Evolutionary conservation across 345 rosid species (phyloP).

Genomic region (Arabis hirsuta): DNA sequence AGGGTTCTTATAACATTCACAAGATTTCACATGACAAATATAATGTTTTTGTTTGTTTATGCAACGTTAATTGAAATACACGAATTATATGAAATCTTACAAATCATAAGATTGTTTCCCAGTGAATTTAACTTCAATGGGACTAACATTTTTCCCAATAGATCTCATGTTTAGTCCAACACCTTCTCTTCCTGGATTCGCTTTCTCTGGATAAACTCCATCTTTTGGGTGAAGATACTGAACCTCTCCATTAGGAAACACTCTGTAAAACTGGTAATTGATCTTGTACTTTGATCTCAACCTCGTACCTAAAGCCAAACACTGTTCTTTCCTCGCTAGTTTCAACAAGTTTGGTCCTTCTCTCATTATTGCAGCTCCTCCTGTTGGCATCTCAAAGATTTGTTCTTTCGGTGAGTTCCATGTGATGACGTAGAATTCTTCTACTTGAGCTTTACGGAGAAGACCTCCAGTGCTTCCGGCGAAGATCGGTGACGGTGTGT

Average conservation of each 20-base stretch:
- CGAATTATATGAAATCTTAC: conserved; percentile 39
- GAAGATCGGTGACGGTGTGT: conserved; percentile 82
- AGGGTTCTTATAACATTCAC: not conserved
- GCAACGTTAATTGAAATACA: not conserved
- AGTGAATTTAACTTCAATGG: conserved; percentile 84
- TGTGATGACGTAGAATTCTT: conserved; percentile 83
- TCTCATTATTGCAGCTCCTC: conserved; percentile 89
- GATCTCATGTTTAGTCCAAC: conserved; percentile 77
- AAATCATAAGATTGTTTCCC: conserved; percentile 81
- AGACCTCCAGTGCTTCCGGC: conserved; percentile 83
- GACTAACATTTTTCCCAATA: conserved; percentile 77
- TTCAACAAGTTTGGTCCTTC: conserved; percentile 81
- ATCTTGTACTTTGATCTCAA: conserved; percentile 93
- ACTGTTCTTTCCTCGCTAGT: conserved; percentile 88
- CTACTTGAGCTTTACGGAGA: conserved; percentile 73
- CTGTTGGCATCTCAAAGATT: conserved; percentile 85
- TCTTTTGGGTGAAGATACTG: conserved; percentile 89
- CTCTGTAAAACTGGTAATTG: conserved; percentile 83
- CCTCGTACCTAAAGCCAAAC: conserved; percentile 79
- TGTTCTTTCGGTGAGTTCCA: conserved; percentile 88
- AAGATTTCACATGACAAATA: not conserved
- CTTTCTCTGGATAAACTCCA: conserved; percentile 90
- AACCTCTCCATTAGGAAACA: conserved; percentile 85
- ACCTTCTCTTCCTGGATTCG: conserved; percentile 76
- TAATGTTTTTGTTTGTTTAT: not conserved